Percentiles rank a stretch among this genome's conserved stretches.
These are phyloP conservation scores for Neofusicoccum ribis DNA, from an alignment of 2,329 filamentous ascomycete genomes.

Conservation along the genomic window DNA sequence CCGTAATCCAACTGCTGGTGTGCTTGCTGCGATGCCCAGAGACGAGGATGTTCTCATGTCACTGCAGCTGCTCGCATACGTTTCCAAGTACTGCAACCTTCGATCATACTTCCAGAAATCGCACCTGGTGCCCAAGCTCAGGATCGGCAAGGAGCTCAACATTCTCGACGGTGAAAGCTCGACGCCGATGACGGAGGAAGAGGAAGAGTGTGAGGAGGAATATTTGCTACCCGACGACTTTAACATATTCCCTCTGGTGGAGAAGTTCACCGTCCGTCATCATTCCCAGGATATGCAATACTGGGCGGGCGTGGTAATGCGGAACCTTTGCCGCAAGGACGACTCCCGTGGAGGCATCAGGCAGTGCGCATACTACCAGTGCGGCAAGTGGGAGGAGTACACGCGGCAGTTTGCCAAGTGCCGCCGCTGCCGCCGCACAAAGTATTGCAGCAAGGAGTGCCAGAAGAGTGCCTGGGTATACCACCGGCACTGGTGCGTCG, in stretches of 20 bases:
- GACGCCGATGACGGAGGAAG: slow-evolving; percentile 45
- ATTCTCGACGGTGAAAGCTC: slow-evolving; percentile 69
- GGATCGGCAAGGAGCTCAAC: slow-evolving; percentile 77
- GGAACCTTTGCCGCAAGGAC: slow-evolving; percentile 97
- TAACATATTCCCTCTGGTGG: slow-evolving; percentile 96
- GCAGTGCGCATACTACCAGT: slow-evolving; percentile 97
- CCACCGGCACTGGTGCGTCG: slow-evolving; percentile 96
- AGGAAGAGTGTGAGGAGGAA: slow-evolving; percentile 74
- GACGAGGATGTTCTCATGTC: slow-evolving; percentile 99
- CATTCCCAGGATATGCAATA: slow-evolving; percentile 98
- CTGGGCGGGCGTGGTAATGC: slow-evolving; percentile 98
- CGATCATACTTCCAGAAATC: slow-evolving; percentile 94
- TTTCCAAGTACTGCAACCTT: slow-evolving; percentile 97
- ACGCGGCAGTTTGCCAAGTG: slow-evolving; percentile 98
- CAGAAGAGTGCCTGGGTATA: slow-evolving; percentile 99
- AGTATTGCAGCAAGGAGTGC: slow-evolving; percentile 99
- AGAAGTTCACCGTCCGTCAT: slow-evolving; percentile 96
- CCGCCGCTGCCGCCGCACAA: slow-evolving; percentile 89
- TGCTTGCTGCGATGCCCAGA: slow-evolving; percentile 87
- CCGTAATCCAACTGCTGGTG: slow-evolving; percentile 67
- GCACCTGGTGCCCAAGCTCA: slow-evolving; percentile 87
- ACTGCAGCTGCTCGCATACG: slow-evolving; percentile 91
- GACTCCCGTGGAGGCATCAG: slow-evolving; percentile 91
- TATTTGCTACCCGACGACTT: slow-evolving; percentile 91
- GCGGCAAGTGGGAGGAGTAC: slow-evolving; percentile 97